Conservation (phyloP, 345 rosid genomes). For the Ricinus communis region DNA sequence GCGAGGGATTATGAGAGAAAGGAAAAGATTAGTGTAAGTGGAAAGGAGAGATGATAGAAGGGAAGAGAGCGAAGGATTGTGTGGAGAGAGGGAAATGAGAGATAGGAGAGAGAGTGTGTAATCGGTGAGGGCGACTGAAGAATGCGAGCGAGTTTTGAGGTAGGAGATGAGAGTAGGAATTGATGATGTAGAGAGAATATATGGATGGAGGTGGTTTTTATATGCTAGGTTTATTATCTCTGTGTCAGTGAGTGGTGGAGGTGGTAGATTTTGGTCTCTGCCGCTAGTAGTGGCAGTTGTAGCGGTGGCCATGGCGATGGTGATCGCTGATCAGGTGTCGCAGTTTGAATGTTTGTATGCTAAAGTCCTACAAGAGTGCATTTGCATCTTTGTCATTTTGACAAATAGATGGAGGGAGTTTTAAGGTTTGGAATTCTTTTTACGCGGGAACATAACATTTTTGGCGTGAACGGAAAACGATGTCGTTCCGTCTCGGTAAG, state of each 20-base stretch:
- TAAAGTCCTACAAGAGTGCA: too few species aligned
- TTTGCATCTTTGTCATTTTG: too few species aligned
- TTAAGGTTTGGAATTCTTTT: neutral
- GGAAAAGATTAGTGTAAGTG: conserved; percentile 52
- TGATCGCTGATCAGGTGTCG: neutral
- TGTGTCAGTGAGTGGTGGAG: conserved; percentile 42
- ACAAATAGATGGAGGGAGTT: neutral
- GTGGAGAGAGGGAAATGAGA: conserved; percentile 56
- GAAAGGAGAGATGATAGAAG: conserved; percentile 65
- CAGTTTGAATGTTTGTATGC: neutral
- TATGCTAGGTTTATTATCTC: conserved; percentile 61
- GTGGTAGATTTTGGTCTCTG: conserved; percentile 7
- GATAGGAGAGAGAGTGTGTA: conserved; percentile 60
- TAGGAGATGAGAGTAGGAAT: conserved; percentile 48
- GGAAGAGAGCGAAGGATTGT: conserved; percentile 42
- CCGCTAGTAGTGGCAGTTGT: conserved; percentile 24
- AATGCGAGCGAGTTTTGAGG: conserved; percentile 53
- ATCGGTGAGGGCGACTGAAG: conserved; percentile 59
- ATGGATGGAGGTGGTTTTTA: conserved; percentile 46
- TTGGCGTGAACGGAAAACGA: neutral
- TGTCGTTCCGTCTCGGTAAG: too few species aligned
- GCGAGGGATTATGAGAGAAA: conserved; percentile 46
- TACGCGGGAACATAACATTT: neutral
- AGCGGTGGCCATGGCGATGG: conserved; percentile 22
- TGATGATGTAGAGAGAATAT: conserved; percentile 49